Base-by-base conservation (phyloP, 805 yeast species). In the Lipomyces yamadae region DNA sequence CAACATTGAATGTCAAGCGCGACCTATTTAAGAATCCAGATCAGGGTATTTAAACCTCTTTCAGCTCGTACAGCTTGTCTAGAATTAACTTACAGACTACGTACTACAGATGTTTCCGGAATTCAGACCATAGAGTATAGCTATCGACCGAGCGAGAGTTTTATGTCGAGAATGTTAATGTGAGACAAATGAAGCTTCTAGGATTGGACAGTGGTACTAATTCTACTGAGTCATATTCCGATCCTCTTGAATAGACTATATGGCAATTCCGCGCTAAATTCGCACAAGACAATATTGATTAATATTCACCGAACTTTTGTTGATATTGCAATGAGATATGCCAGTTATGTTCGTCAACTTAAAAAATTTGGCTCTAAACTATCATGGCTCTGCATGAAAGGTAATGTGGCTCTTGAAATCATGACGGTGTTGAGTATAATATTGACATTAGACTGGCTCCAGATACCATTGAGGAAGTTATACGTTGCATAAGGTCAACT, bases 301-400 rank as follows among this genome's bases (percentile, higher is more conserved):
- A 66, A 66, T 50, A 24, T 68, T 13, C 67, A 59, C 37, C 64
- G 71, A 11, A 66, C 67, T 2, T 56, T 24, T 30, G 4, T 66
- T 15, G 71, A 68, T 42, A 15, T 68, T 8, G 71, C 67, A 2
- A 62, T 68, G 64, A 57, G 71, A 10, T 60, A 55, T n/a, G 57
- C 62, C 59, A 30, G 24, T 3, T 68, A 68, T 32, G 63, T 64
- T 1, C 60, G 66, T 4, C n/a, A 61, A 4, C 52, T 66, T 29
- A 29, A 58, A 3, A 34, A 33, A 18, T 13, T 35, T n/a, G 48
- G 48, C n/a, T 5, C 35, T 45, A 24, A 35, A 11, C 34, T 60
- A 4, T 56, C 61, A n/a, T 35, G 32, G 15, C 33, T 37, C 13
- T 35, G 58, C 42, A 48, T 60, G 57, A 57, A 56, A 64, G 34